A percentile compares a stretch with the other conserved stretches of the same genome.
These are phyloP conservation scores for Suillus weaverae DNA, from an alignment of 768 basidiomycete species.

Conservation along the genomic window DNA sequence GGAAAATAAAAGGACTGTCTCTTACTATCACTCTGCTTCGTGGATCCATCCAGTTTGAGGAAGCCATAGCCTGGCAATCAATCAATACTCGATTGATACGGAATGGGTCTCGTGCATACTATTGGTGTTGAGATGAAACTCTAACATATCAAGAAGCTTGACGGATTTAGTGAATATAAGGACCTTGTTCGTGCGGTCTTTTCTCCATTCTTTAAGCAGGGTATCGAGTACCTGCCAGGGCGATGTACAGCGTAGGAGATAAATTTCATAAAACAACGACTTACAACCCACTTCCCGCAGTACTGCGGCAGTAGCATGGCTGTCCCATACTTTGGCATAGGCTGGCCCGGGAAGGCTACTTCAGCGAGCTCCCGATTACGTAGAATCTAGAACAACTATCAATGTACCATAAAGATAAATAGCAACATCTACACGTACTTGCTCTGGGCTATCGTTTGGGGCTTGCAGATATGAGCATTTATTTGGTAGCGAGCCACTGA, in stretches of 20 bases:
- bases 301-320: slow-evolving; percentile 63
- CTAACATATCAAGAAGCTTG: slow-evolving; percentile 83
- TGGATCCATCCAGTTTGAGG: slow-evolving; percentile 79
- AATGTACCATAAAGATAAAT: not conserved
- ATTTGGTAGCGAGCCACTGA: not conserved
- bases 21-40: slow-evolving; percentile 66
- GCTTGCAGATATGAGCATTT: slow-evolving; percentile 39
- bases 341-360: slow-evolving; percentile 59
- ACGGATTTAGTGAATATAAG: slow-evolving; percentile 93
- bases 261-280: slow-evolving; percentile 21
- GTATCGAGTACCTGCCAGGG: slow-evolving; percentile 62
- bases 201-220: slow-evolving; percentile 66
- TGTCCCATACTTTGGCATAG: slow-evolving; percentile 57
- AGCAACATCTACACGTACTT: slow-evolving; percentile 39
- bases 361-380: slow-evolving; percentile 64
- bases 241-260: not conserved
- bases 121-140: slow-evolving; percentile 64
- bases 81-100: slow-evolving; percentile 3
- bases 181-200: slow-evolving; percentile 76
- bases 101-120: slow-evolving; percentile 37
- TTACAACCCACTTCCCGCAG: slow-evolving; percentile 85
- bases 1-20: slow-evolving; percentile 4
- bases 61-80: slow-evolving; percentile 51
- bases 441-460: slow-evolving; percentile 65
- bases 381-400: slow-evolving; percentile 31